Evolutionary conservation across 2,329 filamentous ascomycete species (phyloP), one percentile per base, ranked within the genome.

Genomic region (Leptographium procerum): DNA sequence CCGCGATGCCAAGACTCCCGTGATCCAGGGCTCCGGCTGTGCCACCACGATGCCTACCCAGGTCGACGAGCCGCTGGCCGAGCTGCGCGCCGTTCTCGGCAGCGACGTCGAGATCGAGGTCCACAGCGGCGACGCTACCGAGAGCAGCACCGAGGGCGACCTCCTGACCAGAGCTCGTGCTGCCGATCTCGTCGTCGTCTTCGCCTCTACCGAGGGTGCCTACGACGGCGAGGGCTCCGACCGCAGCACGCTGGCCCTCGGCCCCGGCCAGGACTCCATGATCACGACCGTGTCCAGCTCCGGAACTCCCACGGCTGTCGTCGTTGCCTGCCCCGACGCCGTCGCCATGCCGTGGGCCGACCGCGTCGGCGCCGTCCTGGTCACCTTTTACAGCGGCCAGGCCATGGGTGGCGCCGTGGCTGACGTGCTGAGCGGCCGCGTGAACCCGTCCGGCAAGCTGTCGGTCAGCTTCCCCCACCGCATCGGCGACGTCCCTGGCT

Each of bases 151-250:
- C 55, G 26, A 19, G 14, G 29, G 19, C 11, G 26, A 19, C 11
- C 31, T 43, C 14, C 16, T 55, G 22, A 36, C 28, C 2, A 45
- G 5, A 1, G 55, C 55, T 9, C 16, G 19, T 6, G 29, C 55
- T 22, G 55, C 29, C 14, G 85, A 85, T 3, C 73, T 89, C 10
- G 77, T 89, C 1, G 77, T 88, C 54, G 80, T 87, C 13, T 86
- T 86, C 2, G 75, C 89, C 1, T 86, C 88, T 66, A 81, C 81
- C 7, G 86, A 89, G 67, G 89, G 85, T 85, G 86, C 89, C 66
- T 87, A 84, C 1, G 86, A 89, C 68, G 85, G 86, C 1, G 86
- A 87, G 60, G 86, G 88, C 66, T 78, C 85, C 50, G 72, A 76
- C 57, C 81, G 75, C 59, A 82, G 84, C 78, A 80, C 82, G 61